Evolutionary conservation across 1,139 yeast species (phyloP).

Genomic region (Yamadazyma kanchanaburiensis): DNA sequence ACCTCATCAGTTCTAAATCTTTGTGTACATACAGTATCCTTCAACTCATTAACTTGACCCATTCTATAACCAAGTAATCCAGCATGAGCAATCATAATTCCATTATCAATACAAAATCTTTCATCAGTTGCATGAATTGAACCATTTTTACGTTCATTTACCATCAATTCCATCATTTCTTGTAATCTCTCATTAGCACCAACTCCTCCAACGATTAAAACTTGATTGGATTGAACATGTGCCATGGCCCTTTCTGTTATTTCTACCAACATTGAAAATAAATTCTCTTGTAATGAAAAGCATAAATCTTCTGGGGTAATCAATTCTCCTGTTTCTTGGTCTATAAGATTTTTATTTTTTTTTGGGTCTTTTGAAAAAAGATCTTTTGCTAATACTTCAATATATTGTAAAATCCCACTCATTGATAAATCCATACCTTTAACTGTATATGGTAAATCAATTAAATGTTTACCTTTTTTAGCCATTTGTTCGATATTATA

Average conservation of each 20-base stretch:
- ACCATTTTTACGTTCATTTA: slow-evolving; percentile 76
- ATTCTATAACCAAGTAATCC: slow-evolving; percentile 84
- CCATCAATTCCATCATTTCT: slow-evolving; percentile 96
- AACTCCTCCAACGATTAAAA: slow-evolving; percentile 94
- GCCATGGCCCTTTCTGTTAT: slow-evolving; percentile 99
- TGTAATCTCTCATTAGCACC: slow-evolving; percentile 92
- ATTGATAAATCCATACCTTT: slow-evolving; percentile 98
- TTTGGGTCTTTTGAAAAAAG: slow-evolving; percentile 48
- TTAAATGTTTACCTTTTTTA: slow-evolving; percentile 63
- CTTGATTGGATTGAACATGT: slow-evolving; percentile 87
- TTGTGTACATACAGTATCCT: slow-evolving; percentile 86
- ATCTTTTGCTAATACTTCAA: slow-evolving; percentile 78
- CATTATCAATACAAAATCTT: slow-evolving; percentile 94
- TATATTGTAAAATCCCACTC: slow-evolving; percentile 88
- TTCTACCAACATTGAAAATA: slow-evolving; percentile 95
- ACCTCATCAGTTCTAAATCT: slow-evolving; percentile 94
- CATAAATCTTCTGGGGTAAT: slow-evolving; percentile 87
- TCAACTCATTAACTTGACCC: slow-evolving; percentile 62
- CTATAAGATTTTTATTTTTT: slow-evolving; percentile 44
- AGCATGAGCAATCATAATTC: slow-evolving; percentile 99
- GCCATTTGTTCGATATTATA: slow-evolving; percentile 96
- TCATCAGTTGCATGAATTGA: slow-evolving; percentile 92
- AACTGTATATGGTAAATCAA: slow-evolving; percentile 87
- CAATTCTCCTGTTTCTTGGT: slow-evolving; percentile 50
- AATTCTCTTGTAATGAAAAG: slow-evolving; percentile 85